Evolutionary conservation across 2,329 filamentous ascomycete genomes (phyloP).

Genomic region (Fusarium dimerum): DNA sequence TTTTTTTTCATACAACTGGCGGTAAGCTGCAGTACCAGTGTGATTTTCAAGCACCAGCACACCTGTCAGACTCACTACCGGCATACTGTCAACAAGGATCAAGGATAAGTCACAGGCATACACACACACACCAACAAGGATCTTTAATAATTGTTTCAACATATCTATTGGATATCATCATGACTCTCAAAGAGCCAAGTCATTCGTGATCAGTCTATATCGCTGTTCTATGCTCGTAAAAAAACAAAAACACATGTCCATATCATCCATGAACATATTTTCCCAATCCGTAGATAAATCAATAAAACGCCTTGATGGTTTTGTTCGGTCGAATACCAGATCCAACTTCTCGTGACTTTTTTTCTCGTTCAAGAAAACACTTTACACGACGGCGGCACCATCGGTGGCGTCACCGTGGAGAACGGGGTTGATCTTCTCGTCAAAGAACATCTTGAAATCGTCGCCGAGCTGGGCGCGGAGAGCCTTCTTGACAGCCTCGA

Average conservation of each 20-base stretch:
- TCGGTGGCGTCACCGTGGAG: slow-evolving; percentile 44
- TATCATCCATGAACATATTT: neutral
- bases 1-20: too few species aligned
- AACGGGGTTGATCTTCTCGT: slow-evolving; percentile 70
- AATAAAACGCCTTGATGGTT: neutral
- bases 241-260: neutral
- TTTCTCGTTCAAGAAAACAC: neutral
- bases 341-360: neutral
- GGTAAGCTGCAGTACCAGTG: too few species aligned
- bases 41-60: too few species aligned
- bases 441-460: slow-evolving; percentile 74
- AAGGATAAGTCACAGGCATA: too few species aligned
- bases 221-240: neutral
- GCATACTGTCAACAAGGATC: too few species aligned
- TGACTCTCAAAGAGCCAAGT: neutral
- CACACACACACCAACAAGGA: too few species aligned
- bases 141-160: too few species aligned
- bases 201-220: neutral
- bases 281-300: neutral
- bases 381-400: slow-evolving; percentile 23
- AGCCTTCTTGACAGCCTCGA: slow-evolving; percentile 65
- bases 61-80: too few species aligned
- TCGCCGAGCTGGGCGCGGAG: slow-evolving; percentile 70
- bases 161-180: neutral
- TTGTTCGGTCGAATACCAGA: neutral